Evolutionary conservation across 495 filamentous ascomycete genomes (phyloP).

Genomic region (Daldinia loculata): DNA sequence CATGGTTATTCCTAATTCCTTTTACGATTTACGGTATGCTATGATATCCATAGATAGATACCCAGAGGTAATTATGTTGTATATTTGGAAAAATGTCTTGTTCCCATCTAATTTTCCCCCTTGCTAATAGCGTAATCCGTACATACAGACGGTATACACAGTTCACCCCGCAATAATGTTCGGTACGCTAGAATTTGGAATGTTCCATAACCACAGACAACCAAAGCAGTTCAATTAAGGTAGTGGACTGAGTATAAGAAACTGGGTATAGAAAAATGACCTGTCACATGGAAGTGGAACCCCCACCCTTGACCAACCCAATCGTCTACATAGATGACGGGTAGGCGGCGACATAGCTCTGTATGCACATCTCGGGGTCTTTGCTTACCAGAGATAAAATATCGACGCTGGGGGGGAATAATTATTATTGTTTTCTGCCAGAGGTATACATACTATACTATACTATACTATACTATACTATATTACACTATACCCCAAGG

Average conservation of each 20-base stretch:
- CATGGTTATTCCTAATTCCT: too few species aligned
- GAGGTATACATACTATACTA: too few species aligned
- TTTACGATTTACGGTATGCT: too few species aligned
- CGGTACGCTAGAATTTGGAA: neutral
- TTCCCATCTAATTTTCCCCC: neutral
- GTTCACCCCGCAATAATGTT: neutral
- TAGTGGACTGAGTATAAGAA: slow-evolving; percentile 5
- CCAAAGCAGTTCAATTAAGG: slow-evolving; percentile 3
- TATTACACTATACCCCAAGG: too few species aligned
- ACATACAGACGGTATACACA: too few species aligned
- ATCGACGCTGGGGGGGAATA: neutral
- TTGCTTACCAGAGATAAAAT: neutral
- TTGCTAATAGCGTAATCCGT: too few species aligned
- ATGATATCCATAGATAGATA: too few species aligned
- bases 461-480: too few species aligned
- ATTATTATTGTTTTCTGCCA: too few species aligned
- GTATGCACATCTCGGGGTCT: neutral
- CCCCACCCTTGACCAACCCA: neutral
- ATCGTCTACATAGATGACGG: neutral
- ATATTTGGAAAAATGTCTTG: neutral
- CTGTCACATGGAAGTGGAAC: slow-evolving; percentile 2
- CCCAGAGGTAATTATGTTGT: too few species aligned
- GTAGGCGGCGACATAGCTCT: neutral
- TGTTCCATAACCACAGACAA: neutral
- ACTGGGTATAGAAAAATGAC: slow-evolving; percentile 6